Evolutionary conservation across 2,329 filamentous ascomycete species (phyloP).

Genomic region (Curvularia hawaiiensis): DNA sequence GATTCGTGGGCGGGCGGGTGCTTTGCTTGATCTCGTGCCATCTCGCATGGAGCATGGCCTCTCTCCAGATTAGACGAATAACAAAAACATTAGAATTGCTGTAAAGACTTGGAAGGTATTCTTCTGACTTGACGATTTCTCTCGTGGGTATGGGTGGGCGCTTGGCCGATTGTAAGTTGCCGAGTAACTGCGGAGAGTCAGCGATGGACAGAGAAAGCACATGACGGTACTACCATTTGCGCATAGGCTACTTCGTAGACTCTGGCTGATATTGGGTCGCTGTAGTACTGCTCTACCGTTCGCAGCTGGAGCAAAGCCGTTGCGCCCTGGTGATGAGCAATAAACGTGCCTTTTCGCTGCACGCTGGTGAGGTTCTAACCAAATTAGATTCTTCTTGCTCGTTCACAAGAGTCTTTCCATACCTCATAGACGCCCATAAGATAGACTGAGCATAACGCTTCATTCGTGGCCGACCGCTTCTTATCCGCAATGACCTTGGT

Average conservation of each 20-base stretch:
- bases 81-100: slow-evolving; percentile 28
- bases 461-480: slow-evolving; percentile 27
- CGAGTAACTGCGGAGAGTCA: slow-evolving; percentile 32
- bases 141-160: slow-evolving; percentile 29
- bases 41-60: slow-evolving; percentile 30
- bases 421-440: slow-evolving; percentile 41
- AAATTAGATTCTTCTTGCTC: neutral
- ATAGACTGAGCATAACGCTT: slow-evolving; percentile 34
- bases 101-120: slow-evolving; percentile 25
- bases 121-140: slow-evolving; percentile 20
- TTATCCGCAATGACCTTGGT: slow-evolving; percentile 32
- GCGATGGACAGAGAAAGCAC: slow-evolving; percentile 1
- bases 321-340: slow-evolving; percentile 37
- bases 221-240: slow-evolving; percentile 28
- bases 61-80: slow-evolving; percentile 33
- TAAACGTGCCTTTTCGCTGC: slow-evolving; percentile 26
- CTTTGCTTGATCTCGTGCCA: slow-evolving; percentile 37
- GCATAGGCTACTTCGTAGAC: slow-evolving; percentile 36
- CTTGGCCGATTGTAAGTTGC: slow-evolving; percentile 33
- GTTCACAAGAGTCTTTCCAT: neutral
- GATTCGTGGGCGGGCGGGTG: slow-evolving; percentile 20
- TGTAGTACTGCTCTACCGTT: slow-evolving; percentile 30
- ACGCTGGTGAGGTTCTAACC: slow-evolving; percentile 31
- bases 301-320: slow-evolving; percentile 37
- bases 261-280: slow-evolving; percentile 30